Base-by-base conservation (phyloP, 345 rosid genomes). In the Nasturtium officinale region DNA sequence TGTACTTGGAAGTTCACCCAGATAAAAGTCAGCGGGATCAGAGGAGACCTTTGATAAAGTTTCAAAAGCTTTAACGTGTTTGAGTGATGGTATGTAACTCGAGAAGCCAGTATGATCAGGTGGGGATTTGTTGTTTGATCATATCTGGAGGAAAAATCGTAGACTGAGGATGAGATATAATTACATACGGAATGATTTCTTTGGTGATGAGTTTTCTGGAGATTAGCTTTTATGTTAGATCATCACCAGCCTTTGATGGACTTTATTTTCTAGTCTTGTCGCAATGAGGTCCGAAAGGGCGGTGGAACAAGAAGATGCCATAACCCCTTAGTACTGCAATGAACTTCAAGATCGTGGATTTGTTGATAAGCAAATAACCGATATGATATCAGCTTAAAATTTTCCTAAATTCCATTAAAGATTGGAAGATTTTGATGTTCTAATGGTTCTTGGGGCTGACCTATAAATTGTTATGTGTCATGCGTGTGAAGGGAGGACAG, bases 1-100 rank as follows among this genome's bases (percentile, higher is more conserved):
- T 93, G 84, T 93, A 96, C 0, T 74, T 90, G 86, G 90, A 85
- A 81, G 97, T 93, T 81, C n/a, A n/a, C n/a, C n/a, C n/a, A n/a
- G n/a, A n/a, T n/a, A n/a, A n/a, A n/a, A n/a, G n/a, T n/a, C n/a
- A n/a, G n/a, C n/a, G 0, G 97, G 97, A 9, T 85, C 97, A 3
- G 98, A 90, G 75, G 97, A 90, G 59, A 93, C 97, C 0, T 93
- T 93, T 77, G 90, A 87, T 86, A 85, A 80, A 74, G 85, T 93
- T 12, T 80, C 83, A 15, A 89, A 75, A 63, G 97, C 97, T 0
- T 93, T 93, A 47, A 86, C 81, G 77, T 92, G 98, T 76, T 79
- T 89, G 83, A 92, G 90, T 40, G 88, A 90, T 72, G 81, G 65
- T 30, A 79, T n/a, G n/a, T n/a, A n/a, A 74, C 68, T 87, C 85